Percentiles rank a stretch among this genome's conserved stretches.
Evolutionary conservation across 495 filamentous ascomycete species (phyloP).

Genomic region (Penicillium canescens): DNA sequence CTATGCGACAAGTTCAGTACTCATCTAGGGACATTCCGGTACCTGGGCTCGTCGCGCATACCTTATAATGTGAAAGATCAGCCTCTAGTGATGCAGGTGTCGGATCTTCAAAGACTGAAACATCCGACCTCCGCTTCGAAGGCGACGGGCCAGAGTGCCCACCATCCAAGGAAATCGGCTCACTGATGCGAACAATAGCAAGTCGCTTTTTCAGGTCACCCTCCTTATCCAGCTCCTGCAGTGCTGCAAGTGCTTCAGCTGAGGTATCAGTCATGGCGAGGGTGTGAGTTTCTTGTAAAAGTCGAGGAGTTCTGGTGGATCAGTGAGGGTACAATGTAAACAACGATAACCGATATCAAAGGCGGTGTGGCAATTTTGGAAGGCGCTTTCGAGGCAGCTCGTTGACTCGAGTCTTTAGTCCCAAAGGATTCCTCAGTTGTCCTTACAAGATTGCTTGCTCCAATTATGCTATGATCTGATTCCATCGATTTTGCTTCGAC

Average conservation of each 20-base stretch:
- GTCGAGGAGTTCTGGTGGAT: neutral
- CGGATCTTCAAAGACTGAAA: constrained; percentile 63
- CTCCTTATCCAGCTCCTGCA: constrained; percentile 45
- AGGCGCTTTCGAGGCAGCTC: constrained; percentile 4
- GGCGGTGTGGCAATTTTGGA: constrained; percentile 18
- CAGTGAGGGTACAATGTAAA: constrained; percentile 5
- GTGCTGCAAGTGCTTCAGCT: constrained; percentile 34
- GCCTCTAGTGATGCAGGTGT: constrained; percentile 77
- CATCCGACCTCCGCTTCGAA: constrained; percentile 66
- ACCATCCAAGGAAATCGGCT: constrained; percentile 61
- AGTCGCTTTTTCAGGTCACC: constrained; percentile 53
- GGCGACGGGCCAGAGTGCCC: constrained; percentile 27
- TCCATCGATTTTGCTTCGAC: neutral
- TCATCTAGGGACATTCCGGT: neutral
- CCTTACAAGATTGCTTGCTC: neutral
- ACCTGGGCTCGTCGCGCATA: constrained; percentile 19
- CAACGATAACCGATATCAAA: constrained; percentile 14
- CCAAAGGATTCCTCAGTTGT: too few species aligned
- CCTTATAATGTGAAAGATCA: constrained; percentile 85
- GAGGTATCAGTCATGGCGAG: constrained; percentile 27
- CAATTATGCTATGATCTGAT: neutral
- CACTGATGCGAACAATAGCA: constrained; percentile 73
- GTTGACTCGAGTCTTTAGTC: too few species aligned
- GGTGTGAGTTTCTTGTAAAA: constrained; percentile 5
- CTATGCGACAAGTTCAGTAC: constrained; percentile 26